Base-by-base conservation (phyloP, 1,284 basidiomycete species). In the Tilletia horrida region DNA sequence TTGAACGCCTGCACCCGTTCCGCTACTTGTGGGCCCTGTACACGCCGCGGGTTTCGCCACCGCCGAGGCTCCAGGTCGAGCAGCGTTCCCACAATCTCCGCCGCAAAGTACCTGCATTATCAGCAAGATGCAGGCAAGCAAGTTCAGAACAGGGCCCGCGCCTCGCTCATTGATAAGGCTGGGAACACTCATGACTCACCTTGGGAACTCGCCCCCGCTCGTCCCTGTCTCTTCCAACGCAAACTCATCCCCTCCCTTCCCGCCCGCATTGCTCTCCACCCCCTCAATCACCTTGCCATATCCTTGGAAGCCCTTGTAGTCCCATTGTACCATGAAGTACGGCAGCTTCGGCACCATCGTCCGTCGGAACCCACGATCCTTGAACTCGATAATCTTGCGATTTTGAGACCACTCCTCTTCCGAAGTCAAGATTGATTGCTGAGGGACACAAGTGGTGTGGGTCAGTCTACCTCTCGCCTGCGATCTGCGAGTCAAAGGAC, bases 291-390 rank as follows among this genome's bases (percentile, higher is more conserved):
- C 88, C 1, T 98, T 96, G 0, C 96, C 96, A 80, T 93, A 98
- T 0, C 80, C 81, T 18, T 67, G 72, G 23, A 69, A 62, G 35
- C 95, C 94, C 78, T 93, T 94, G 84, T 98, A 87, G 83, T 99
- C 96, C 83, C 94, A 99, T 77, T 93, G 91, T 1, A 98, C 91
- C 90, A 94, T 94, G 81, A 99, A 99, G 84, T 99, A 98, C 0
- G 96, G 96, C 52, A 99, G 83, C 76, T 97, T 93, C 1, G 94
- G 89, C 4, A 98, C 95, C 88, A 99, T 69, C 9, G 69, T 70
- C 8, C 68, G 55, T 9, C 79, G 65, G 61, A 81, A 81, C 1
- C 74, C 64, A 3, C n/a, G n/a, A 6, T 66, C 31, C 1, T 90
- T 88, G 80, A 99, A 98, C 79, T 95, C 90, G 72, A 99, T 97